Evolutionary conservation across 2,329 filamentous ascomycete genomes (phyloP).

Genomic region (Aspergillus ochraceoroseus): DNA sequence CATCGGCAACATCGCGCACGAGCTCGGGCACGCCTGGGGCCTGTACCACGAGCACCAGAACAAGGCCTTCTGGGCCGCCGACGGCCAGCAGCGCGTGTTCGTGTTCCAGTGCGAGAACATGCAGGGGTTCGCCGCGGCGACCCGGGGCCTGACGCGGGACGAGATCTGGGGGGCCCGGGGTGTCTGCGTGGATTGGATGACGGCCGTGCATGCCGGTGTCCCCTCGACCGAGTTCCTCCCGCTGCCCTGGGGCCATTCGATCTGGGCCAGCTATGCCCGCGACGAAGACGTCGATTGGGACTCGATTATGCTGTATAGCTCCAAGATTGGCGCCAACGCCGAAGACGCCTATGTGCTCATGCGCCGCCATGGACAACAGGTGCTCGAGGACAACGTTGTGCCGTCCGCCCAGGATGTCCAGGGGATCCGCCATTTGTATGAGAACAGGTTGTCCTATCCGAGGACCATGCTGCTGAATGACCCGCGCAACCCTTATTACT

Average conservation of each 20-base stretch:
- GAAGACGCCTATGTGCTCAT: neutral
- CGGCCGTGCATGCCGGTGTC: neutral
- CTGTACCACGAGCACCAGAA: constrained; percentile 14
- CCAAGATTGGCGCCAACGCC: neutral
- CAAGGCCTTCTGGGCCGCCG: constrained; percentile 1
- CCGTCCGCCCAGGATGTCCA: constrained; percentile 1
- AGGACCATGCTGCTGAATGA: neutral
- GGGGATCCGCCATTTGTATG: constrained; percentile 3
- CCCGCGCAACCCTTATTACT: neutral
- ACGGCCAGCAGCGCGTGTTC: neutral
- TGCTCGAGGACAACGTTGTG: neutral
- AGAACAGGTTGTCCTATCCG: neutral
- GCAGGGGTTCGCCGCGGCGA: neutral
- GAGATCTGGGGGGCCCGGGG: constrained; percentile 1
- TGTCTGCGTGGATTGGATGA: neutral
- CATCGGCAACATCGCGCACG: constrained; percentile 9
- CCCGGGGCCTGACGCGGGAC: neutral
- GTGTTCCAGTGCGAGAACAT: constrained; percentile 8
- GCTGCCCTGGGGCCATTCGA: neutral
- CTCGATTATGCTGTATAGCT: constrained; percentile 12
- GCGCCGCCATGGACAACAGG: neutral
- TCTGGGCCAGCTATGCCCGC: neutral
- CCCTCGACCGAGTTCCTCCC: neutral
- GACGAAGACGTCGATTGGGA: constrained; percentile 9
- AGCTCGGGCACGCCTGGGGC: constrained; percentile 14